phyloP scores from a whole-genome alignment of 2,329 filamentous ascomycete genomes.

The Epichloe glyceriae region DNA sequence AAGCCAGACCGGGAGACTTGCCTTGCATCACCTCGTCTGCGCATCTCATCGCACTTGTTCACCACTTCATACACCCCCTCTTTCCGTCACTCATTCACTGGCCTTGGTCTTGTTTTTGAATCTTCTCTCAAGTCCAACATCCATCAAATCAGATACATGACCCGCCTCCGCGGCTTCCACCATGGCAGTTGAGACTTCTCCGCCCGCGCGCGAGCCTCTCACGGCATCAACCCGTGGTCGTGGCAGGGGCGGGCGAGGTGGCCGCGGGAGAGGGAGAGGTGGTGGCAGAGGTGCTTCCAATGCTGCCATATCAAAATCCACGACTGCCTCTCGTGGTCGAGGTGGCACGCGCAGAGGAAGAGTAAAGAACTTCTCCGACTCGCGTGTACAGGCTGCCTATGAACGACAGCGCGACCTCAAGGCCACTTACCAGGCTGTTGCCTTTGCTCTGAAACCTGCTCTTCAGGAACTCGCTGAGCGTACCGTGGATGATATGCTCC shows the following conservation, averaged over 20 bases:
- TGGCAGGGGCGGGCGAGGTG: conserved; percentile 15
- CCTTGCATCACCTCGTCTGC: background rate
- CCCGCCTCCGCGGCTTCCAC: conserved; percentile 12
- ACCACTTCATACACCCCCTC: background rate
- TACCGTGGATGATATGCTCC: conserved; percentile 42
- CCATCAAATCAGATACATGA: conserved; percentile 17
- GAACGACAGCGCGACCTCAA: conserved; percentile 56
- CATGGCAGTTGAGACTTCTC: conserved; percentile 27
- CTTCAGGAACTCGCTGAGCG: conserved; percentile 53
- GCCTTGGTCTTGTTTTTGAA: background rate
- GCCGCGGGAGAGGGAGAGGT: conserved; percentile 11
- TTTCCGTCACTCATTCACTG: background rate
- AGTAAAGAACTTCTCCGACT: conserved; percentile 42
- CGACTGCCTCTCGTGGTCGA: conserved; percentile 24
- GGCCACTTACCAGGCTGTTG: conserved; percentile 49
- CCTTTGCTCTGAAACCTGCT: conserved; percentile 48
- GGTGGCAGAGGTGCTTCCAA: conserved; percentile 17
- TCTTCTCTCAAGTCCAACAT: background rate
- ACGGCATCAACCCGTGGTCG: conserved; percentile 18
- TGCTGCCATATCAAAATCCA: conserved; percentile 19
- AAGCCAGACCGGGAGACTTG: background rate
- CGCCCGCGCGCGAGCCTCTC: conserved; percentile 23
- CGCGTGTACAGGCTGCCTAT: conserved; percentile 42
- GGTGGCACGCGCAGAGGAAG: conserved; percentile 33
- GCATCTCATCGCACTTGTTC: background rate